These are phyloP conservation scores for Trichoderma virens DNA, from an alignment of 495 filamentous ascomycete genomes.

Conservation along the genomic window DNA sequence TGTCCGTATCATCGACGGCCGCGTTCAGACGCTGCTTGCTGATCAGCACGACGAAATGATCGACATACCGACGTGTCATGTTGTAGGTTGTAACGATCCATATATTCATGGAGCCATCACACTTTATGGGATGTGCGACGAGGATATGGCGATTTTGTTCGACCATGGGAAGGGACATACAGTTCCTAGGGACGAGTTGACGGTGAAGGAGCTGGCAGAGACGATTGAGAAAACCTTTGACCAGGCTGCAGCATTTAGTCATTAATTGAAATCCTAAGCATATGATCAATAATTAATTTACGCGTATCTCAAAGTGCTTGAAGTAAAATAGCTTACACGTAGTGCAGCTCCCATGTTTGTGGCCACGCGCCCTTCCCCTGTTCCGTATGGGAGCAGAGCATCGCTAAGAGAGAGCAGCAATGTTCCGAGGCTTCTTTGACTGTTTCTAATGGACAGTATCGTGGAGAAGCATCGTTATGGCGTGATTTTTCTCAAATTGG, in stretches of 20 bases:
- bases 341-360: no score
- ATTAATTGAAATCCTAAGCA: no score
- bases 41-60: conserved; percentile 47
- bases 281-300: no score
- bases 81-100: conserved; percentile 51
- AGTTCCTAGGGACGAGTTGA: conserved; percentile 42
- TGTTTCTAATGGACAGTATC: no score
- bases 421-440: no score
- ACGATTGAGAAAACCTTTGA: conserved; percentile 3
- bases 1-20: conserved; percentile 34
- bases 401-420: no score
- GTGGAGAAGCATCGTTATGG: no score
- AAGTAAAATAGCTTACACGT: no score
- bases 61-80: conserved; percentile 49
- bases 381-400: no score
- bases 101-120: conserved; percentile 49
- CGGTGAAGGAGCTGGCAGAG: conserved; percentile 42
- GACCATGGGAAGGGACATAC: conserved; percentile 53
- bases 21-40: conserved; percentile 34
- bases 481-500: no score
- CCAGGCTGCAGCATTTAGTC: neutral
- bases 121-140: conserved; percentile 52
- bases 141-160: conserved; percentile 47
- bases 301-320: no score
- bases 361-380: no score